Conservation (phyloP, 2,329 filamentous ascomycete species). For the Dactylellina parvicollis region DNA sequence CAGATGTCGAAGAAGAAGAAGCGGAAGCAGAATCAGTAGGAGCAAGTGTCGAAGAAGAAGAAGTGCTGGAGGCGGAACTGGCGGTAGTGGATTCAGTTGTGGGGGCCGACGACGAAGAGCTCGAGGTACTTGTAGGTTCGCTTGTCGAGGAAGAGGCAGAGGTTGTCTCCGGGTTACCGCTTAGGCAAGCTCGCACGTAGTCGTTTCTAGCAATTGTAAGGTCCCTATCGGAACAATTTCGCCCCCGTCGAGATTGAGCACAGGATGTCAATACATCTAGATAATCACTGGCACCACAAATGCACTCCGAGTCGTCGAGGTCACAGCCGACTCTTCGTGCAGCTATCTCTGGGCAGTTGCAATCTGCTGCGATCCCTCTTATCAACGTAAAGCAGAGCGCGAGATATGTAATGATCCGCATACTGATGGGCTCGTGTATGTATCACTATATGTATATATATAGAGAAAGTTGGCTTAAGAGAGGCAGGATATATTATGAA, state of each 20-base stretch:
- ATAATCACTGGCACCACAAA: constrained; percentile 23
- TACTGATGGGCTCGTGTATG: constrained; percentile 12
- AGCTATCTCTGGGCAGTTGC: constrained; percentile 30
- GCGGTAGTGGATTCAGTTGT: constrained; percentile 11
- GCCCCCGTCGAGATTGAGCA: constrained; percentile 26
- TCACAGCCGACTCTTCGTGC: constrained; percentile 23
- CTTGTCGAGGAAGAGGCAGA: constrained; percentile 29
- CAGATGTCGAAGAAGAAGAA: background rate
- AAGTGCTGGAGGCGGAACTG: background rate
- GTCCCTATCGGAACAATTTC: constrained; percentile 40
- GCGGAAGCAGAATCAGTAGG: background rate
- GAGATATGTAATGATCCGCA: constrained; percentile 44
- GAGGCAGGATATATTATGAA: background rate
- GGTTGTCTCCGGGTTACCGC: constrained; percentile 3
- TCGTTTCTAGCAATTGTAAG: constrained; percentile 12
- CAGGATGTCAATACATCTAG: constrained; percentile 27
- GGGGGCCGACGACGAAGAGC: constrained; percentile 10
- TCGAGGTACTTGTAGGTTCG: constrained; percentile 23
- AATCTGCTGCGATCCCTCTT: constrained; percentile 31
- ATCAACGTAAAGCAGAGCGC: constrained; percentile 22
- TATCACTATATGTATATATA: constrained; percentile 20
- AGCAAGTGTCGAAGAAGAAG: background rate
- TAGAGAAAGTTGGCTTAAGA: background rate
- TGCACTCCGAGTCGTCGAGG: constrained; percentile 19
- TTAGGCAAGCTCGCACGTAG: constrained; percentile 9